Percentiles rank a stretch among this genome's conserved stretches.
These are phyloP conservation scores for Gossypium raimondii DNA, from an alignment of 345 rosid species.

Conservation along the genomic window DNA sequence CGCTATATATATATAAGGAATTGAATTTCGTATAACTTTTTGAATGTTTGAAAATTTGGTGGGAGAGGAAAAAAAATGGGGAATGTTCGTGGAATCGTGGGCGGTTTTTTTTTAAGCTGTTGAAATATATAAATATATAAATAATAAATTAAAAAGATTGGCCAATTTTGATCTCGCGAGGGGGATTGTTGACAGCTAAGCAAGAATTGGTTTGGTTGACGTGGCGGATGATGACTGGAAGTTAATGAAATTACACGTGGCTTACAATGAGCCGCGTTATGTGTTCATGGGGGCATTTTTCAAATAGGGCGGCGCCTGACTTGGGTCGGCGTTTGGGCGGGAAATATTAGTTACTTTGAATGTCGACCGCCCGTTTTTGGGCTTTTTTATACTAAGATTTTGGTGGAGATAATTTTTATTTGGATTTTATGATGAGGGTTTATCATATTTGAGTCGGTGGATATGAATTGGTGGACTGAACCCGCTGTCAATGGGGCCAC, in stretches of 20 bases:
- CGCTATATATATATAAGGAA: background rate
- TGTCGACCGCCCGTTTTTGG: background rate
- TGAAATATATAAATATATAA: background rate
- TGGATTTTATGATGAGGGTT: background rate
- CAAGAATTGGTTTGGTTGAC: conserved; percentile 8
- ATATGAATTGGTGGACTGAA: background rate
- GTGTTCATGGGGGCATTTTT: background rate
- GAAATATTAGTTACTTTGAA: conserved; percentile 15
- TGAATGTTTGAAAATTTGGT: conserved; percentile 11
- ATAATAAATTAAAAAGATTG: background rate
- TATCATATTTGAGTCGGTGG: background rate
- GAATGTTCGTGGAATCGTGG: conserved; percentile 8
- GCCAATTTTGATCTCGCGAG: conserved; percentile 7
- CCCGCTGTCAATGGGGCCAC: background rate
- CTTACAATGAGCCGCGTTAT: conserved; percentile 10
- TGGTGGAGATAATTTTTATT: background rate
- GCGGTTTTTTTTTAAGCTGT: background rate
- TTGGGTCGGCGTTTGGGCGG: conserved; percentile 36
- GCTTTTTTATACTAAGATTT: background rate
- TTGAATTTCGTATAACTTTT: background rate
- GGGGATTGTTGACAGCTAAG: conserved; percentile 34
- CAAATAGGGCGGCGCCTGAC: conserved; percentile 27
- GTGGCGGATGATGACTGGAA: conserved; percentile 22
- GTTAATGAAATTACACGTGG: conserved; percentile 10
- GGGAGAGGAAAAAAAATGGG: conserved; percentile 9